Evolutionary conservation across 73 alveolate genomes (phyloP), one percentile per base, ranked within the genome.

Genomic region (Effrenium voratum): DNA sequence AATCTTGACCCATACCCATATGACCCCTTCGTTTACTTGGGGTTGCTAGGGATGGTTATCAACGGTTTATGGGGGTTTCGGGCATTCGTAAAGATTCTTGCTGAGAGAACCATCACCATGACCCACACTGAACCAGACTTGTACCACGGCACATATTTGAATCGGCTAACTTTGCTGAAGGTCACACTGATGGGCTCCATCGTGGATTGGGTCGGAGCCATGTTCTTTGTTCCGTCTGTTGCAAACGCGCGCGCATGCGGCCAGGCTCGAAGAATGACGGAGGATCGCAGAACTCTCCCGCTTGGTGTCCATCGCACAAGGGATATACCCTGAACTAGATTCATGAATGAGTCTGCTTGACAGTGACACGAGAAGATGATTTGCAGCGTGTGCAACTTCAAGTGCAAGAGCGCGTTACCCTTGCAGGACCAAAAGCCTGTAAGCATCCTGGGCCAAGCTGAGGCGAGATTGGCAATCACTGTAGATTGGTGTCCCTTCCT

Each of bases 101-200:
- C n/a, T n/a, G n/a, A n/a, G n/a, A n/a, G n/a, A n/a, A n/a, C n/a
- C n/a, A n/a, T n/a, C n/a, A n/a, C n/a, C n/a, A n/a, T n/a, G n/a
- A n/a, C n/a, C n/a, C n/a, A n/a, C n/a, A n/a, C n/a, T n/a, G n/a
- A n/a, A n/a, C n/a, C n/a, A n/a, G n/a, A n/a, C n/a, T n/a, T n/a
- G n/a, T n/a, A n/a, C n/a, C n/a, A n/a, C n/a, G n/a, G n/a, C n/a
- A n/a, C n/a, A n/a, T n/a, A n/a, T n/a, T n/a, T n/a, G n/a, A n/a
- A n/a, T n/a, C n/a, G n/a, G n/a, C 70, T 32, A 36, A 24, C 44
- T 10, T 36, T 49, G 40, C 26, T 5, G 22, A 30, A 87, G 95
- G 98, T 91, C 60, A 91, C 98, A 22, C 38, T 91, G 80, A 91
- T 91, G 98, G 98, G 98, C 28, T 91, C 98, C 60, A 91, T 91